Evolutionary conservation across 495 filamentous ascomycete species (phyloP).

Genomic region (Hypoxylon fuscum): DNA sequence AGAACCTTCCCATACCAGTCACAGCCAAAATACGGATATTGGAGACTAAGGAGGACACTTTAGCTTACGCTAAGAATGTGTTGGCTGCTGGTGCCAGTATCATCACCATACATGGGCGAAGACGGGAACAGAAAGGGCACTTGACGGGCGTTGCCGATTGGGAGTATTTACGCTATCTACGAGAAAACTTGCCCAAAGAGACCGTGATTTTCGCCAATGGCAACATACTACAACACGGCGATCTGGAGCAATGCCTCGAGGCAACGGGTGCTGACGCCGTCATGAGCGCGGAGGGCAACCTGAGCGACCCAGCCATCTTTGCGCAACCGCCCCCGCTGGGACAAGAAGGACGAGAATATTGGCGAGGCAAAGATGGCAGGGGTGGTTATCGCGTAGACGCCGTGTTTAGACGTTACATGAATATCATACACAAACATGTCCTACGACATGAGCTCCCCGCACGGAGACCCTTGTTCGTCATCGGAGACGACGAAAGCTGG

Average conservation of each 20-base stretch:
- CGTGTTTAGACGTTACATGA: constrained; percentile 84
- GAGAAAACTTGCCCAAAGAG: constrained; percentile 83
- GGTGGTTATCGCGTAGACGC: constrained; percentile 92
- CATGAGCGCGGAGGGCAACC: constrained; percentile 95
- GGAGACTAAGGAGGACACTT: constrained; percentile 83
- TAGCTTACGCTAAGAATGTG: constrained; percentile 90
- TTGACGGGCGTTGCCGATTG: constrained; percentile 95
- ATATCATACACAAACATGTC: constrained; percentile 83
- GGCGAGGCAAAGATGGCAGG: constrained; percentile 80
- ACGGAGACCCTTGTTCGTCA: constrained; percentile 77
- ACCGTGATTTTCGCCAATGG: constrained; percentile 97
- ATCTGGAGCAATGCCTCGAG: constrained; percentile 79
- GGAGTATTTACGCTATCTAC: constrained; percentile 79
- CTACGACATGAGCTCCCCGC: constrained; percentile 67
- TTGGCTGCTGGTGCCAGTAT: constrained; percentile 90
- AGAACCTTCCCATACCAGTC: constrained; percentile 77
- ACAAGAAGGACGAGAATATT: constrained; percentile 77
- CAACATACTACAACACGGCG: constrained; percentile 84
- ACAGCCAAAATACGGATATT: constrained; percentile 95
- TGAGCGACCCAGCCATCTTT: constrained; percentile 91
- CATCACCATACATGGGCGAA: constrained; percentile 88
- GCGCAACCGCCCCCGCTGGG: constrained; percentile 69
- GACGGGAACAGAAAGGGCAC: constrained; percentile 93
- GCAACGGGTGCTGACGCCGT: constrained; percentile 92
- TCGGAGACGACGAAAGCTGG: constrained; percentile 64